These are phyloP conservation scores for Pichia membranifaciens DNA, from an alignment of 805 yeast genomes.

Conservation along the genomic window DNA sequence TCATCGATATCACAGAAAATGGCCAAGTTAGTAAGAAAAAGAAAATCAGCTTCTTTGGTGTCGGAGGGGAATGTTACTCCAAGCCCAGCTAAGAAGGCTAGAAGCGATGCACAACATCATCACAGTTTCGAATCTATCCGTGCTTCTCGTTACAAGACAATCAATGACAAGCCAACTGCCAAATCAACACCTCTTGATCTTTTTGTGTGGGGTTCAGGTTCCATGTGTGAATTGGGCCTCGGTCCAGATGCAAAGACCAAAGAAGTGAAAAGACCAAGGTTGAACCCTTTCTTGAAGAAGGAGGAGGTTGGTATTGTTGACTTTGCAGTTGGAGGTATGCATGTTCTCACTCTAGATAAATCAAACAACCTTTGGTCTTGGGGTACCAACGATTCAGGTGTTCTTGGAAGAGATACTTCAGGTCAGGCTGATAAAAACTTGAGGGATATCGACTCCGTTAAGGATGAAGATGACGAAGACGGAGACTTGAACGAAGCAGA, in stretches of 20 bases:
- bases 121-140: slow-evolving; percentile 40
- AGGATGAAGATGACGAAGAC: slow-evolving; percentile 62
- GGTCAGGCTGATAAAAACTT: slow-evolving; percentile 53
- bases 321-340: slow-evolving; percentile 95
- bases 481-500: slow-evolving; percentile 86
- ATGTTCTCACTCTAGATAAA: slow-evolving; percentile 73
- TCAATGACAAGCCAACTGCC: slow-evolving; percentile 34
- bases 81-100: slow-evolving; percentile 30
- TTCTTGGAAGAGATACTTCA: slow-evolving; percentile 81
- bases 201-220: slow-evolving; percentile 94
- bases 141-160: slow-evolving; percentile 43
- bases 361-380: slow-evolving; percentile 89
- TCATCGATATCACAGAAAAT: slow-evolving; percentile 18
- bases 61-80: slow-evolving; percentile 21
- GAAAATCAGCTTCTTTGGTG: slow-evolving; percentile 15
- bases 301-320: slow-evolving; percentile 72
- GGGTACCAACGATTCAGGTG: slow-evolving; percentile 95
- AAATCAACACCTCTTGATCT: slow-evolving; percentile 57
- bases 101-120: slow-evolving; percentile 16
- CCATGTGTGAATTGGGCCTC: slow-evolving; percentile 96
- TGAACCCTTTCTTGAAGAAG: slow-evolving; percentile 66
- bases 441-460: slow-evolving; percentile 58
- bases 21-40: slow-evolving; percentile 36
- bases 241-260: slow-evolving; percentile 91
- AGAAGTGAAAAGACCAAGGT: slow-evolving; percentile 92